Base-by-base conservation (phyloP, 768 basidiomycete species). In the Termitomyces sp. region DNA sequence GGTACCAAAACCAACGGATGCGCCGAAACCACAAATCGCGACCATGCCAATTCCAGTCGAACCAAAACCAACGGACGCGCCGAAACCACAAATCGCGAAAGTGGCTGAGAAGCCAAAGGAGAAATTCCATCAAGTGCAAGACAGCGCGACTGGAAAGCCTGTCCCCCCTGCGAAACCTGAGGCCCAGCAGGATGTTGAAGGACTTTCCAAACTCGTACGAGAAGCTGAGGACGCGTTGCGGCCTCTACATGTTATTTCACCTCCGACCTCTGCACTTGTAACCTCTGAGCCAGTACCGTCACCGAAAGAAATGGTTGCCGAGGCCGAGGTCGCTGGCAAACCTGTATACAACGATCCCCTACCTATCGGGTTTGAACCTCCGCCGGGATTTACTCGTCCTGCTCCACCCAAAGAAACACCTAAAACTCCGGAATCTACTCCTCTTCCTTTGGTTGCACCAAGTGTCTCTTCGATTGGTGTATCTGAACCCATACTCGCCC, bases 281-380 rank as follows among this genome's bases (percentile, higher is more conserved):
- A 32, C 51, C n/a, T 56, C 51, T 23, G 56, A 57, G 23, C 12
- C 58, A 18, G 28, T 47, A 7, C 43, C 50, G 26, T 12, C 40
- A 33, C 50, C 47, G 4, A 41, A 33, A 47, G 61, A 53, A 61
- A 61, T 61, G 32, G 61, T 46, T 46, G 44, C 59, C 28, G 59
- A 65, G 56, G 44, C 60, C 26, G 59, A 66, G 58, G 58, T 63
- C 33, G 56, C 57, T 9, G 63, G 60, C n/a, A 74, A 75, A 32
- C 74, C 75, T 48, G 75, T 89, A 20, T 96, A 96, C 68, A 72
- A 75, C 48, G 81, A 74, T 18, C 87, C 88, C 6, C 78, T 98
- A 26, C 97, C 96, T n/a, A 74, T 99, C 53, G 96, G 95, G 13
- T 93, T 91, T 70, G 95, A 98, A 71, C 93, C 89, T 10, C 95